A percentile compares a stretch with the other conserved stretches of the same genome.
These are phyloP conservation scores for Kwoniella sp. DNA, from an alignment of 768 basidiomycete species.

Conservation along the genomic window DNA sequence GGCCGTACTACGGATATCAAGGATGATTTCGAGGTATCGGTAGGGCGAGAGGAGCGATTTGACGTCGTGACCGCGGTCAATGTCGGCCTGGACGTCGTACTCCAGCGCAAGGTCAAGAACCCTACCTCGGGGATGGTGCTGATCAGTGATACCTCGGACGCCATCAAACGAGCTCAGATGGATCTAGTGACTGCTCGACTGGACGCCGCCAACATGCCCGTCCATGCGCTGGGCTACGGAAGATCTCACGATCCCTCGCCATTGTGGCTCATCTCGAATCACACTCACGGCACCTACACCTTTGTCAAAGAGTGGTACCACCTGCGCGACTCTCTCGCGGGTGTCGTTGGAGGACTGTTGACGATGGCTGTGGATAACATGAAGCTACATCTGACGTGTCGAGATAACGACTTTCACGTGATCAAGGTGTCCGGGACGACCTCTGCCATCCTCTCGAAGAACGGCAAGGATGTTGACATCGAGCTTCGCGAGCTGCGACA, in stretches of 20 bases:
- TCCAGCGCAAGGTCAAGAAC: conserved; percentile 90
- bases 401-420: conserved; percentile 85
- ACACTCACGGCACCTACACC: conserved; percentile 94
- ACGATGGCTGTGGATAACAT: conserved; percentile 86
- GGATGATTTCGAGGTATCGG: conserved; percentile 64
- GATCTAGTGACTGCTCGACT: conserved; percentile 94
- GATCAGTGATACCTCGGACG: conserved; percentile 87
- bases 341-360: conserved; percentile 94
- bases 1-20: conserved; percentile 50
- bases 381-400: conserved; percentile 91
- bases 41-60: conserved; percentile 84
- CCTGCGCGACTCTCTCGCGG: conserved; percentile 83
- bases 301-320: conserved; percentile 99
- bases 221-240: conserved; percentile 95
- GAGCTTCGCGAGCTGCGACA: conserved; percentile 90
- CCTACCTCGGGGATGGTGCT: conserved; percentile 86
- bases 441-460: conserved; percentile 76
- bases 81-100: conserved; percentile 85
- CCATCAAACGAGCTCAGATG: conserved; percentile 91
- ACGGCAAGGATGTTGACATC: conserved; percentile 90
- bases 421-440: conserved; percentile 91
- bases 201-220: conserved; percentile 93
- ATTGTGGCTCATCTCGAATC: conserved; percentile 97
- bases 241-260: conserved; percentile 96
- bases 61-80: conserved; percentile 99